Conservation (phyloP, 1,139 yeast species). For the Debaryomyces nepalensis region DNA sequence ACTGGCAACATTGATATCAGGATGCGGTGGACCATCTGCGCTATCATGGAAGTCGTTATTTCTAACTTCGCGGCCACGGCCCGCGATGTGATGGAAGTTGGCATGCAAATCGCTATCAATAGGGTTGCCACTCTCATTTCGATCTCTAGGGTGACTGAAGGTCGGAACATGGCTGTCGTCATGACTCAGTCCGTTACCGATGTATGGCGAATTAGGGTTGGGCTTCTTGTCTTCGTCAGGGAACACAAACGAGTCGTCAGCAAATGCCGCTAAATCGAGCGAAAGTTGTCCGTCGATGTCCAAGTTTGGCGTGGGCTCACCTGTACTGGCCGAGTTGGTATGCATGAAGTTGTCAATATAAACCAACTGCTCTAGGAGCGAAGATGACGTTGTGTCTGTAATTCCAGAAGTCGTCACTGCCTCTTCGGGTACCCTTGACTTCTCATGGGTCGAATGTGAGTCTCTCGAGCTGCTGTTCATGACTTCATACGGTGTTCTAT, state of each 20-base stretch:
- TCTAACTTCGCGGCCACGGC: background rate
- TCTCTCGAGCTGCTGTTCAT: slow-evolving; percentile 2
- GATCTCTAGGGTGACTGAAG: slow-evolving; percentile 1
- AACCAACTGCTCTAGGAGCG: slow-evolving; percentile 73
- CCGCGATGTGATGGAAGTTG: background rate
- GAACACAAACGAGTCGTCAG: slow-evolving; percentile 75
- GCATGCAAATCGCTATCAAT: background rate
- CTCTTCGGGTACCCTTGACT: background rate
- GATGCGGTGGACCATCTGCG: background rate
- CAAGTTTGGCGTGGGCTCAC: slow-evolving; percentile 38
- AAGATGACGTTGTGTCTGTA: slow-evolving; percentile 55
- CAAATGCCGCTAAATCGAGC: slow-evolving; percentile 77
- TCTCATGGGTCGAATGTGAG: background rate
- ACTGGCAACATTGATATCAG: slow-evolving; percentile 23
- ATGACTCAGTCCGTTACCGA: slow-evolving; percentile 20
- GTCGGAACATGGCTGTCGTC: slow-evolving; percentile 9
- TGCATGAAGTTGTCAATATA: slow-evolving; percentile 76
- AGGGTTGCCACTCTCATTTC: background rate
- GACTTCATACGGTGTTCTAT: slow-evolving; percentile 1
- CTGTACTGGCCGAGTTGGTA: slow-evolving; percentile 34
- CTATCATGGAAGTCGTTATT: background rate
- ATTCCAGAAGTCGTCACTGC: background rate
- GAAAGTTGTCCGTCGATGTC: slow-evolving; percentile 70
- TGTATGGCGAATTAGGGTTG: slow-evolving; percentile 21
- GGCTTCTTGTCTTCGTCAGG: slow-evolving; percentile 73